Conservation (phyloP, 257 asterid genomes). For the Nyctanthes arbortristis region DNA sequence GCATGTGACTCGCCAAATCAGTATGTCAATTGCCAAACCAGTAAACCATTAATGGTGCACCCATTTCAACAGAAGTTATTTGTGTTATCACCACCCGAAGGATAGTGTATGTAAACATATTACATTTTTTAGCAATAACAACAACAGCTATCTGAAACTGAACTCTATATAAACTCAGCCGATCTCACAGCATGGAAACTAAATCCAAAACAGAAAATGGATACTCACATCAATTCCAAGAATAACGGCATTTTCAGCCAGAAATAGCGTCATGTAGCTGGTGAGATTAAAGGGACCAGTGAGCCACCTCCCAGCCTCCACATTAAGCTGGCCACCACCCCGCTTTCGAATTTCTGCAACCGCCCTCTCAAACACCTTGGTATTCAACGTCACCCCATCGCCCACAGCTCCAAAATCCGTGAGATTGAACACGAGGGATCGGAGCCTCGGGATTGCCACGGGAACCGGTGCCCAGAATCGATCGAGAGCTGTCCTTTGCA, state of each 20-base stretch:
- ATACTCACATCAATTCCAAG: constrained; percentile 75
- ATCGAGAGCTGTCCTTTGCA: constrained; percentile 66
- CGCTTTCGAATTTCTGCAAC: constrained; percentile 55
- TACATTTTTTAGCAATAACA: neutral
- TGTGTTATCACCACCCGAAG: constrained; percentile 4
- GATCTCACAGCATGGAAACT: neutral
- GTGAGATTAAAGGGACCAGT: constrained; percentile 95
- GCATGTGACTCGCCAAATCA: constrained; percentile 14
- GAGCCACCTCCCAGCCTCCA: constrained; percentile 74
- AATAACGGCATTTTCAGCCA: constrained; percentile 71
- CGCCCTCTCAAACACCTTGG: constrained; percentile 72
- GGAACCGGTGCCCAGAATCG: constrained; percentile 43
- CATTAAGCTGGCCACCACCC: constrained; percentile 96
- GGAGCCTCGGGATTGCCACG: constrained; percentile 68
- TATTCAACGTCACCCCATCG: constrained; percentile 73
- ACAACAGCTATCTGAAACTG: neutral
- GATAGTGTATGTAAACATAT: neutral
- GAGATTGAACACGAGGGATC: constrained; percentile 61
- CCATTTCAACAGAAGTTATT: neutral
- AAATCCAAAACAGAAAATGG: constrained; percentile 4
- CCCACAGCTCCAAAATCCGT: constrained; percentile 89
- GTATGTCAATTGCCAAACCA: no score
- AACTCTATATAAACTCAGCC: neutral
- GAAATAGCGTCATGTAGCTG: constrained; percentile 77
- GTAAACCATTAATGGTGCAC: no score